A percentile compares a stretch with the other conserved stretches of the same genome.
These are phyloP conservation scores for Urtica urens DNA, from an alignment of 306 rosid species.

Conservation along the genomic window DNA sequence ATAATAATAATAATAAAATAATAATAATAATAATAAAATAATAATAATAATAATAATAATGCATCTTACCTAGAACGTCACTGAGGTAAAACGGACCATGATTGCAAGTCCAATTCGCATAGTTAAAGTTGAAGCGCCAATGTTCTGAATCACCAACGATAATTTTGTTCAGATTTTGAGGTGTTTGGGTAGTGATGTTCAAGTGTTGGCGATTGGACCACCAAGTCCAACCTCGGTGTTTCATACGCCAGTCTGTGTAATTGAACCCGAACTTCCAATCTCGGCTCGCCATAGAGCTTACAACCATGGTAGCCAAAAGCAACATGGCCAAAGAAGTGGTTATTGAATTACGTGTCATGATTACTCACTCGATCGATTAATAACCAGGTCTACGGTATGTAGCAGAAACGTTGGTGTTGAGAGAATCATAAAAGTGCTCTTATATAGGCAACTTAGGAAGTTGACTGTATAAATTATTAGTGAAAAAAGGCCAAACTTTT, in stretches of 20 bases:
- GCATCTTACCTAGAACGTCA: slow-evolving; percentile 16
- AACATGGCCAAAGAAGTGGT: background rate
- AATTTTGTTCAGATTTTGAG: slow-evolving; percentile 15
- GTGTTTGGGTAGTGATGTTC: background rate
- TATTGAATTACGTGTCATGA: too few relatives aligned
- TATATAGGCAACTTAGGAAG: background rate
- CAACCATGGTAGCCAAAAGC: slow-evolving; percentile 16
- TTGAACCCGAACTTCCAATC: slow-evolving; percentile 23
- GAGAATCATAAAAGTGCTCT: background rate
- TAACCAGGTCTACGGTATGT: too few relatives aligned
- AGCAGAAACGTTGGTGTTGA: too few relatives aligned
- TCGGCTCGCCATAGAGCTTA: slow-evolving; percentile 26
- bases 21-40: slow-evolving; percentile 18
- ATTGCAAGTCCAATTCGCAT: slow-evolving; percentile 40
- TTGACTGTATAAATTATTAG: too few relatives aligned
- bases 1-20: background rate
- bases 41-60: background rate
- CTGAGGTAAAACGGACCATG: slow-evolving; percentile 29
- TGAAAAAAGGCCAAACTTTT: too few relatives aligned
- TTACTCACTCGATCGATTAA: too few relatives aligned
- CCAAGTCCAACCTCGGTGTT: background rate
- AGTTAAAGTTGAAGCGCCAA: slow-evolving; percentile 50
- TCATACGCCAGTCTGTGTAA: slow-evolving; percentile 5
- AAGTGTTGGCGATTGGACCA: background rate
- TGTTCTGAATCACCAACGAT: slow-evolving; percentile 46